These are phyloP conservation scores for Rhizophagus prolifer DNA, from an alignment of 192 early-diverging fungal species.

Conservation along the genomic window DNA sequence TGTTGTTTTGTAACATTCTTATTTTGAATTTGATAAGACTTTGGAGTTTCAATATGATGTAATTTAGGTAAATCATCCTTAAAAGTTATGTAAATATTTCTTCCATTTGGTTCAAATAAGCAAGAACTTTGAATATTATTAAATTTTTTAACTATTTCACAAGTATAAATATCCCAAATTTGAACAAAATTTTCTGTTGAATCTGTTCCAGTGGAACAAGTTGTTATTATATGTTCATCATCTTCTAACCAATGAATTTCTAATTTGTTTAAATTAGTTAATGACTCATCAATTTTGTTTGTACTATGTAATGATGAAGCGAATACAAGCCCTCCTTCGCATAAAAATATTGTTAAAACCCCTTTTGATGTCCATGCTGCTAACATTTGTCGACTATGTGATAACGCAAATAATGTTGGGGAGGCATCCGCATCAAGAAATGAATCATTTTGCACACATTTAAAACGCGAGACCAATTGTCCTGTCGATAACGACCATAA, in stretches of 20 bases:
- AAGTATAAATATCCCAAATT: conserved; percentile 16
- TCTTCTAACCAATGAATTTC: conserved; percentile 2
- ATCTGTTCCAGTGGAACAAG: background rate
- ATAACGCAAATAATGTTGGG: conserved; percentile 14
- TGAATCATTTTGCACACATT: conserved; percentile 6
- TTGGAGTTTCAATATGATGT: background rate
- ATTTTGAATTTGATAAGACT: background rate
- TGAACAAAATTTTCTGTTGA: background rate
- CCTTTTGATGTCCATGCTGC: conserved; percentile 21
- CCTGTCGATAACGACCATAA: conserved; percentile 11
- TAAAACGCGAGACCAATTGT: conserved; percentile 15
- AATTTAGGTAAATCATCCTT: background rate
- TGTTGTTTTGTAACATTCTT: background rate
- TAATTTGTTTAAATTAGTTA: background rate
- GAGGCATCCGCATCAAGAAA: conserved; percentile 9
- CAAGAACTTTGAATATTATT: background rate
- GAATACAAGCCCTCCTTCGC: conserved; percentile 10
- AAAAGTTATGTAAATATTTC: background rate
- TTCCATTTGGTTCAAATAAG: conserved; percentile 2
- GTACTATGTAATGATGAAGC: background rate
- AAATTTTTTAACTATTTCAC: background rate
- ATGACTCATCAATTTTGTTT: background rate
- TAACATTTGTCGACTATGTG: conserved; percentile 6
- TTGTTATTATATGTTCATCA: conserved; percentile 15
- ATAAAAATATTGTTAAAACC: conserved; percentile 3